phyloP scores from a whole-genome alignment of 441 rosid species.

The Pelargonium myrrhifolium region DNA sequence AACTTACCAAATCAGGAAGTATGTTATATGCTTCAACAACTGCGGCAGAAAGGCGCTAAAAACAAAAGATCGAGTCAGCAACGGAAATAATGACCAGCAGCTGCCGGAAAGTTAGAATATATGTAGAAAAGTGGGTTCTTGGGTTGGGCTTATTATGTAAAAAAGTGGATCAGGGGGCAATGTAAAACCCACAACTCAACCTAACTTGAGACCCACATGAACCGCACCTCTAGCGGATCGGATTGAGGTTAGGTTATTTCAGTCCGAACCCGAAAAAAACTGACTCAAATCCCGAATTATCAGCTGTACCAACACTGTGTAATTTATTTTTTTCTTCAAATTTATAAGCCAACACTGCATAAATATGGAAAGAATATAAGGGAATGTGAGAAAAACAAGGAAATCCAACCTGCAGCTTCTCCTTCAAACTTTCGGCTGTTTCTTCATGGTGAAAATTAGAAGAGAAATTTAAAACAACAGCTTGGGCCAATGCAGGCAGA shows the following conservation, averaged over 20 bases:
- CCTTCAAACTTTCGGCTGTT: conserved; percentile 35
- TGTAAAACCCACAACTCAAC: too few relatives aligned
- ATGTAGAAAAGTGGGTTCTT: too few relatives aligned
- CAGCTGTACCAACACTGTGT: too few relatives aligned
- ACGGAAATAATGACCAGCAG: not conserved
- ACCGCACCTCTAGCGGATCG: too few relatives aligned
- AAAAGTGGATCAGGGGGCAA: not conserved
- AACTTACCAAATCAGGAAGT: conserved; percentile 72
- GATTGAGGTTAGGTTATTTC: too few relatives aligned
- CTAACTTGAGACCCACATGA: too few relatives aligned
- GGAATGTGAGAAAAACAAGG: not conserved
- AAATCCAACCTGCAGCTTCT: conserved; percentile 59
- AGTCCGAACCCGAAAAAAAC: too few relatives aligned
- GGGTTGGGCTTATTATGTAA: not conserved
- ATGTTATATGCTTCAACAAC: conserved; percentile 74
- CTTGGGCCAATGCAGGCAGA: conserved; percentile 82
- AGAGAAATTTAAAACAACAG: conserved; percentile 56
- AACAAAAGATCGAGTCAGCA: conserved; percentile 18
- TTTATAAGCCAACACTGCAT: too few relatives aligned
- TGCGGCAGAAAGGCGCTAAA: conserved; percentile 58
- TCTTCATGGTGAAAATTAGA: conserved; percentile 27
- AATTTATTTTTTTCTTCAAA: too few relatives aligned
- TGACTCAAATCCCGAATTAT: too few relatives aligned
- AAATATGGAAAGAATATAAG: not conserved
- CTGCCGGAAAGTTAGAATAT: not conserved